A percentile compares a stretch with the other conserved stretches of the same genome.
Evolutionary conservation across 768 basidiomycete species (phyloP).

Genomic region (Lactarius akahatsu): DNA sequence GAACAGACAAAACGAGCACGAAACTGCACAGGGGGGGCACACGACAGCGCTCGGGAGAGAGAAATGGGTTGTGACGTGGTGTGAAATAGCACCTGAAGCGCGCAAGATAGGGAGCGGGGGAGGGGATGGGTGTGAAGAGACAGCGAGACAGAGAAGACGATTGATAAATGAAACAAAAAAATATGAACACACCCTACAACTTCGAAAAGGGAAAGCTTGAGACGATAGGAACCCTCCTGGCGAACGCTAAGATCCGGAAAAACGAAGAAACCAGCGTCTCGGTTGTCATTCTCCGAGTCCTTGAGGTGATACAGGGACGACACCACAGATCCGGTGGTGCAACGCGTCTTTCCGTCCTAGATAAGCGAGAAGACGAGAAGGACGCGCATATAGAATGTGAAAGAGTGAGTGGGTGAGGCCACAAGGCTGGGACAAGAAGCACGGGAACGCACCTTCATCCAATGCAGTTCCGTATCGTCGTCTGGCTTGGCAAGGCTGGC

Average conservation of each 20-base stretch:
- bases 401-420: background rate
- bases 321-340: conserved; percentile 89
- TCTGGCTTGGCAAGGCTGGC: conserved; percentile 87
- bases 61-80: conserved; percentile 16
- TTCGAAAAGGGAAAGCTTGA: conserved; percentile 78
- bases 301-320: conserved; percentile 90
- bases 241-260: conserved; percentile 93
- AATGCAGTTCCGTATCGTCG: conserved; percentile 85
- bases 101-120: conserved; percentile 6
- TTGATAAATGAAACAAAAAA: conserved; percentile 1
- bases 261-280: conserved; percentile 91
- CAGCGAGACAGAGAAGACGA: conserved; percentile 6
- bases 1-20: conserved; percentile 16
- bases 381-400: conserved; percentile 11
- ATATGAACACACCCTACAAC: conserved; percentile 73
- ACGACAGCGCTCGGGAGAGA: background rate
- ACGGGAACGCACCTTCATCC: conserved; percentile 60
- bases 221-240: conserved; percentile 86
- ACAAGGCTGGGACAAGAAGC: background rate
- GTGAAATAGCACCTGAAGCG: conserved; percentile 9
- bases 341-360: conserved; percentile 86
- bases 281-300: conserved; percentile 51
- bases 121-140: conserved; percentile 8
- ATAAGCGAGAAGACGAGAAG: conserved; percentile 18
- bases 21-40: conserved; percentile 8